Evolutionary conservation across 495 filamentous ascomycete species (phyloP).

Genomic region (Usnea hakonensis): DNA sequence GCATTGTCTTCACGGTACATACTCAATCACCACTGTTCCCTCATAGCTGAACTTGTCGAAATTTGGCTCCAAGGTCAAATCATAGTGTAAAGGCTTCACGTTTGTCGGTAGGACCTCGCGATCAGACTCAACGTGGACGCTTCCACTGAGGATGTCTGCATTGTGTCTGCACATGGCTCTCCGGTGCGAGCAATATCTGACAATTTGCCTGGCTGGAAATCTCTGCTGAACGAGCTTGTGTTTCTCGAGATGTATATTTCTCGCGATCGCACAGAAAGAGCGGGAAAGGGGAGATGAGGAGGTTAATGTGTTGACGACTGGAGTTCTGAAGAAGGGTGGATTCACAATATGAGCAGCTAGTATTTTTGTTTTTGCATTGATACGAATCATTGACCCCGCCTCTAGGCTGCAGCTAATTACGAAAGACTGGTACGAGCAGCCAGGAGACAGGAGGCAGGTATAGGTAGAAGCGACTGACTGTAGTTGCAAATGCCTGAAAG

Average conservation of each 20-base stretch:
- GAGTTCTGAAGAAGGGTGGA: neutral
- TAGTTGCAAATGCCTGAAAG: neutral
- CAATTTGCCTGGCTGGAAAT: neutral
- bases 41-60: slow-evolving; percentile 57
- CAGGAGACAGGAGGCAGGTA: neutral
- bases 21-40: slow-evolving; percentile 58
- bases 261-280: neutral
- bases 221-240: neutral
- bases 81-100: slow-evolving; percentile 59
- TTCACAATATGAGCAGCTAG: slow-evolving; percentile 13
- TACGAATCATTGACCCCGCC: slow-evolving; percentile 17
- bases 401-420: neutral
- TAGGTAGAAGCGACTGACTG: too few relatives aligned
- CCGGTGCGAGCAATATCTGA: slow-evolving; percentile 36
- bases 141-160: slow-evolving; percentile 26
- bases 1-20: slow-evolving; percentile 27
- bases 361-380: slow-evolving; percentile 7
- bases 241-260: neutral
- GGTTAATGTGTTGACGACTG: neutral
- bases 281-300: neutral
- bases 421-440: neutral
- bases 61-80: slow-evolving; percentile 59
- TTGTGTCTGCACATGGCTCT: slow-evolving; percentile 34
- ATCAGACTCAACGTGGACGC: slow-evolving; percentile 43
- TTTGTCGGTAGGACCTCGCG: slow-evolving; percentile 61